These are phyloP conservation scores for Picea engelmannii DNA, from an alignment of 83 land plant genomes.

Conservation along the genomic window DNA sequence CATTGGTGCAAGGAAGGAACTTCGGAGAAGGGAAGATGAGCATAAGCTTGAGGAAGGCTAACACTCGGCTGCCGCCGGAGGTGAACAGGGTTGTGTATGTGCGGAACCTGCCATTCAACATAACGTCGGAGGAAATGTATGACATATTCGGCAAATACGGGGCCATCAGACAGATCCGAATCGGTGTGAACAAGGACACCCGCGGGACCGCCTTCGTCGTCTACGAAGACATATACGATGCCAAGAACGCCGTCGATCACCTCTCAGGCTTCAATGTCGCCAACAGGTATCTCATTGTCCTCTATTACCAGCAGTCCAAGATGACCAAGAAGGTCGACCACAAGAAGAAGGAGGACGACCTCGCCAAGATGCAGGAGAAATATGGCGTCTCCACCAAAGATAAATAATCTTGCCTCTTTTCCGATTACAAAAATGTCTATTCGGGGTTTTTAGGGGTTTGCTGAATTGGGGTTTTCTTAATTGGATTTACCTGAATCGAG, in stretches of 20 bases:
- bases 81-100: slow-evolving; percentile 95
- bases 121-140: slow-evolving; percentile 98
- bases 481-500: background rate
- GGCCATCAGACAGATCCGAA: slow-evolving; percentile 91
- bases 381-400: slow-evolving; percentile 89
- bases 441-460: background rate
- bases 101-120: slow-evolving; percentile 94
- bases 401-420: slow-evolving; percentile 23
- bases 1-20: too few relatives aligned
- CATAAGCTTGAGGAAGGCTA: slow-evolving; percentile 80
- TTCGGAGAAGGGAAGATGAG: slow-evolving; percentile 38
- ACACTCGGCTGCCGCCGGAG: slow-evolving; percentile 95
- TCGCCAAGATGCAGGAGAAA: slow-evolving; percentile 84
- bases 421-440: background rate
- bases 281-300: slow-evolving; percentile 88
- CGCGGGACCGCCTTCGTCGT: slow-evolving; percentile 97
- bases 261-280: slow-evolving; percentile 98
- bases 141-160: slow-evolving; percentile 99
- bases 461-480: background rate
- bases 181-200: slow-evolving; percentile 94
- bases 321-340: slow-evolving; percentile 93
- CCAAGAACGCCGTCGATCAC: slow-evolving; percentile 98
- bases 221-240: slow-evolving; percentile 98
- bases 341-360: slow-evolving; percentile 96
- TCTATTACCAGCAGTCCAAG: slow-evolving; percentile 97